Evolutionary conservation across 2,329 filamentous ascomycete species (phyloP), one percentile per base, ranked within the genome.

Genomic region (Sporothrix pseudoabietina): DNA sequence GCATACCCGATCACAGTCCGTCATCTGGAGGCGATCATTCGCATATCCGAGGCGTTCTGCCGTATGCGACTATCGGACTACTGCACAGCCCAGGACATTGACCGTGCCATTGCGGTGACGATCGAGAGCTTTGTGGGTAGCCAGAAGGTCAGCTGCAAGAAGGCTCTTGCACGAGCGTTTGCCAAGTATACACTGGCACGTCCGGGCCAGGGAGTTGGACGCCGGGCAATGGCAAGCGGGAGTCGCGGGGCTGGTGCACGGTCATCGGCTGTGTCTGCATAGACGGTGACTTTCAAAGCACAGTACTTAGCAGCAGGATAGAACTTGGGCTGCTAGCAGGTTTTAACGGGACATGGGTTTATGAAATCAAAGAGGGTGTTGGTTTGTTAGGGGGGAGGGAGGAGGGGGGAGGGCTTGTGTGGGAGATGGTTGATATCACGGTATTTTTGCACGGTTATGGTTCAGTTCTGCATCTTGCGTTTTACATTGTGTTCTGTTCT

Each of bases 1-100:
- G 96, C 95, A 30, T 99, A 98, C 81, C 96, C 96, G 4, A 99
- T 99, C 76, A 99, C 96, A 35, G 96, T 98, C 76, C 94, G 96
- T 85, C 96, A 99, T 84, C 86, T 99, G 47, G 96, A 99, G 87
- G 95, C 95, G 75, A 98, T 98, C 79, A 97, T 99, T 84, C 93
- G 96, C 79, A 97, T 97, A 79, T 91, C 91, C 73, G 96, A 99
- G 82, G 85, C 94, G 0, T 99, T 99, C 84, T 97, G 93, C 82
- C 95, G 97, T 79, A 99, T 99, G 96, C 92, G 96, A 16, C 86
- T 99, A n/a, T 96, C 93, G 0, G 96, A 99, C 77, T 98, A 97
- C 85, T 97, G 95, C 82, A 91, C 92, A 6, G 84, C 92, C 1
- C 89, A 92, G 74, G 96, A 99, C 80, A 97, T 99, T 78, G 96